phyloP scores from a whole-genome alignment of 2,329 filamentous ascomycete genomes.

The Magnaporthales sp. region DNA sequence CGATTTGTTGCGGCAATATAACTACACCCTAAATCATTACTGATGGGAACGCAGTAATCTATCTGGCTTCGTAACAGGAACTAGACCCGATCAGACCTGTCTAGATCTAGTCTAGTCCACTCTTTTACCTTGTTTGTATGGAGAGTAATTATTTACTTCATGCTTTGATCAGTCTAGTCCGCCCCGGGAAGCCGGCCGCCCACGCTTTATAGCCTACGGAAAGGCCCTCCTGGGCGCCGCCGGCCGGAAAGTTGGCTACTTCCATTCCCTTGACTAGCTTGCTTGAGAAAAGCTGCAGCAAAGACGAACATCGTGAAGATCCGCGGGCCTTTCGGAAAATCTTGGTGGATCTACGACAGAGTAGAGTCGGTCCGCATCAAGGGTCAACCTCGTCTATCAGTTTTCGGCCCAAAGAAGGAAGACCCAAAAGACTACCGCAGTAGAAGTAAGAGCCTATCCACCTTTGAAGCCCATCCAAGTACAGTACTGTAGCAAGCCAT shows the following conservation, averaged over 20 bases:
- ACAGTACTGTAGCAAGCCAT: background rate
- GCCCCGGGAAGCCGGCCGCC: background rate
- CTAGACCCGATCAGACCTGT: background rate
- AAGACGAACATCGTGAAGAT: background rate
- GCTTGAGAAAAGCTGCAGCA: background rate
- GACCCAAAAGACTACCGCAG: background rate
- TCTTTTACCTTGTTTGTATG: background rate
- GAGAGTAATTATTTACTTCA: background rate
- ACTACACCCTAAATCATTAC: too few relatives aligned
- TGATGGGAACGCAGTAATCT: background rate
- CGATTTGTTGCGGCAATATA: too few relatives aligned
- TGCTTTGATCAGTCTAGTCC: background rate
- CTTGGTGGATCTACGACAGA: background rate
- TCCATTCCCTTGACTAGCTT: background rate
- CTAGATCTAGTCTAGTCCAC: background rate
- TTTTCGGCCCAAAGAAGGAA: background rate
- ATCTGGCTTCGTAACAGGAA: background rate
- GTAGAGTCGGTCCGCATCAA: background rate
- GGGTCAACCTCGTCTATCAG: background rate
- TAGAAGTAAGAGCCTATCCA: background rate
- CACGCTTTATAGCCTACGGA: background rate
- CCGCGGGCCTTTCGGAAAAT: background rate
- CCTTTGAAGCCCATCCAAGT: background rate
- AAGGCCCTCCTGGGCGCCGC: background rate
- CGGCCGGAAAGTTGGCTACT: background rate